A percentile compares a stretch with the other conserved stretches of the same genome.
Conservation (phyloP, 768 basidiomycete species). For the Chalciporus piperatus region DNA sequence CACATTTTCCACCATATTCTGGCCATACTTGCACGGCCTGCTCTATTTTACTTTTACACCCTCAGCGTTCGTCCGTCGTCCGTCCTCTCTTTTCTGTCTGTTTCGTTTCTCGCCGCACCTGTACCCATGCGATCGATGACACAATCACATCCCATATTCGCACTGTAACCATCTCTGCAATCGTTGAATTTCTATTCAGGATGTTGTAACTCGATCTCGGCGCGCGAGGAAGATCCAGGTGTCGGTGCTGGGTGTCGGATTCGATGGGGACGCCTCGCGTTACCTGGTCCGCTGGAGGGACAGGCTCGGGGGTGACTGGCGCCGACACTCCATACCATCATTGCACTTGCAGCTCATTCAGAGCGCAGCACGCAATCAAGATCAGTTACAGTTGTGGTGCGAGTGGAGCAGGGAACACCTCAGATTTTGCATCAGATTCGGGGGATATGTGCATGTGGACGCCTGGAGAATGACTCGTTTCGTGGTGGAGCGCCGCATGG, state of each 20-base stretch:
- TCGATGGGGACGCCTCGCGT: background rate
- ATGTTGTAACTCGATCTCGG: background rate
- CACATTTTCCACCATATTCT: conserved; percentile 7
- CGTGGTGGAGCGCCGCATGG: too few relatives aligned
- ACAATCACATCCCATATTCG: conserved; percentile 11
- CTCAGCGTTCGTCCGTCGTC: background rate
- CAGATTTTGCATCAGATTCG: too few relatives aligned
- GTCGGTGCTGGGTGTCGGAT: background rate
- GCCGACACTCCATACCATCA: too few relatives aligned
- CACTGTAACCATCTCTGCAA: conserved; percentile 11
- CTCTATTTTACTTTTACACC: conserved; percentile 9
- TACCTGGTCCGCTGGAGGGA: background rate
- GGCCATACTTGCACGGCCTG: conserved; percentile 5
- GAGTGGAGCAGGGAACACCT: too few relatives aligned
- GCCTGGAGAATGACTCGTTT: too few relatives aligned
- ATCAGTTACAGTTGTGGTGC: too few relatives aligned
- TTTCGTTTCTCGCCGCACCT: conserved; percentile 7
- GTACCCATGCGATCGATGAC: conserved; percentile 8
- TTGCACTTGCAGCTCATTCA: too few relatives aligned
- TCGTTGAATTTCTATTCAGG: background rate
- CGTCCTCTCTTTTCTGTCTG: conserved; percentile 5
- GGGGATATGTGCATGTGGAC: too few relatives aligned
- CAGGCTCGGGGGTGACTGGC: too few relatives aligned
- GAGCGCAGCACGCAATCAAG: too few relatives aligned
- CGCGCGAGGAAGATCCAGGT: too few relatives aligned